These are phyloP conservation scores for Lentinus polychrous DNA, from an alignment of 1,284 basidiomycete species.

Conservation along the genomic window DNA sequence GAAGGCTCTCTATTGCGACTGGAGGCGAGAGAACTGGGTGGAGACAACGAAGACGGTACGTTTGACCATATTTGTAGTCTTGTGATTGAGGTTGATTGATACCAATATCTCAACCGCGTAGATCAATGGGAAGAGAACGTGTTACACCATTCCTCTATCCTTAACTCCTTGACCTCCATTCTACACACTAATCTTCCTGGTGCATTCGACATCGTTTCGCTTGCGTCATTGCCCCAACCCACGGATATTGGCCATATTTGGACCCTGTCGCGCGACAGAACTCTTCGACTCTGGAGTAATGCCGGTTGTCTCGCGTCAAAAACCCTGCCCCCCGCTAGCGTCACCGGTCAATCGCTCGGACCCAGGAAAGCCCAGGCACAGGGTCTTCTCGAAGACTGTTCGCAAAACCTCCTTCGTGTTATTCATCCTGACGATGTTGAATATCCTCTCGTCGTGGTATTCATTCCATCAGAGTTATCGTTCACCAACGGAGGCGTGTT, in stretches of 20 bases:
- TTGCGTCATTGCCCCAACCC: constrained; percentile 63
- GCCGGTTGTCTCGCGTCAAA: constrained; percentile 61
- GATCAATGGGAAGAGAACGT: constrained; percentile 66
- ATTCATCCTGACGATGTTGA: constrained; percentile 36
- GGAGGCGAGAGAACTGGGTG: constrained; percentile 50
- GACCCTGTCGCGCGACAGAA: constrained; percentile 84
- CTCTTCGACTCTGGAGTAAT: constrained; percentile 76
- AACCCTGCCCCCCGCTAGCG: constrained; percentile 32
- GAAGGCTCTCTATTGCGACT: constrained; percentile 71
- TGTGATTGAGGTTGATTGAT: background rate
- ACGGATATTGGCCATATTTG: constrained; percentile 70
- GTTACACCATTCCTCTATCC: constrained; percentile 54
- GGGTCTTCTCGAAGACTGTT: constrained; percentile 47
- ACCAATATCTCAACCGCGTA: constrained; percentile 14
- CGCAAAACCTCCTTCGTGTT: constrained; percentile 56
- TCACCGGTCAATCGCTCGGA: constrained; percentile 29
- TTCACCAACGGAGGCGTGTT: constrained; percentile 64
- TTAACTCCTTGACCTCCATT: constrained; percentile 60
- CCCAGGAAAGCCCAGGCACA: constrained; percentile 20
- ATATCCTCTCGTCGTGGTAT: constrained; percentile 50
- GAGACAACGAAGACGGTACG: constrained; percentile 48
- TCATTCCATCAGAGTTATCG: constrained; percentile 59
- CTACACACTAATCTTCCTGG: constrained; percentile 41
- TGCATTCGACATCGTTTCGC: constrained; percentile 55
- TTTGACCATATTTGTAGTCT: constrained; percentile 5